These are phyloP conservation scores for Talaromyces sp. DNA, from an alignment of 2,329 filamentous ascomycete species.

Conservation along the genomic window DNA sequence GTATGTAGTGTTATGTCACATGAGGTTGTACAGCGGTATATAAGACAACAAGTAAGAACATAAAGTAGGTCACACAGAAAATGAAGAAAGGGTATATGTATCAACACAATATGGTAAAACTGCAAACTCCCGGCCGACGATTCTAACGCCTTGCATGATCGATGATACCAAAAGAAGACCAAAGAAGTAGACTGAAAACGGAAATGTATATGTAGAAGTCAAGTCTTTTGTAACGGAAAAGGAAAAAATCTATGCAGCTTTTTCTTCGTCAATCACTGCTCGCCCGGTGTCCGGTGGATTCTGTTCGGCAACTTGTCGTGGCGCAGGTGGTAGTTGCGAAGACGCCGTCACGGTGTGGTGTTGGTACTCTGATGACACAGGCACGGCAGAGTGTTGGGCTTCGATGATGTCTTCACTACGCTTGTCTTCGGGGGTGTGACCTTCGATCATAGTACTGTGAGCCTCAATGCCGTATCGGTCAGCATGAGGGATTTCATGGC, in stretches of 20 bases:
- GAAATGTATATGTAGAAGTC: not conserved
- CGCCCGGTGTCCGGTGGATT: slow-evolving; percentile 19
- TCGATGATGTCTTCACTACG: slow-evolving; percentile 32
- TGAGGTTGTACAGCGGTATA: slow-evolving; percentile 8
- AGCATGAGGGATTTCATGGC: slow-evolving; percentile 55
- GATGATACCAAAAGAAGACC: slow-evolving; percentile 9
- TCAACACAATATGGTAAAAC: slow-evolving; percentile 1
- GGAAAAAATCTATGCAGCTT: slow-evolving; percentile 12
- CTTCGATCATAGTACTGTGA: slow-evolving; percentile 62
- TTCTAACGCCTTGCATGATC: slow-evolving; percentile 13
- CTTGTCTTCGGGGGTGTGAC: slow-evolving; percentile 42
- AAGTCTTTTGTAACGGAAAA: not conserved
- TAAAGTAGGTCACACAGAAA: not conserved
- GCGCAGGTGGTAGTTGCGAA: slow-evolving; percentile 19
- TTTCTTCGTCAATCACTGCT: slow-evolving; percentile 13
- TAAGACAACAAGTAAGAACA: not conserved
- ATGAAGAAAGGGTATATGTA: slow-evolving; percentile 13
- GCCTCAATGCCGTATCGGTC: slow-evolving; percentile 59
- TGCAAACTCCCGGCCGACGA: slow-evolving; percentile 5
- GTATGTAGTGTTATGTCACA: not conserved
- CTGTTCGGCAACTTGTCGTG: slow-evolving; percentile 31
- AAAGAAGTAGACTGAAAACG: not conserved
- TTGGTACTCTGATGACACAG: slow-evolving; percentile 6
- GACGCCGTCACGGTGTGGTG: slow-evolving; percentile 5
- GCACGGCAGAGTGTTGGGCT: slow-evolving; percentile 22